These are phyloP conservation scores for Maudiozyma serrabonitensis DNA, from an alignment of 805 yeast genomes.

Conservation along the genomic window DNA sequence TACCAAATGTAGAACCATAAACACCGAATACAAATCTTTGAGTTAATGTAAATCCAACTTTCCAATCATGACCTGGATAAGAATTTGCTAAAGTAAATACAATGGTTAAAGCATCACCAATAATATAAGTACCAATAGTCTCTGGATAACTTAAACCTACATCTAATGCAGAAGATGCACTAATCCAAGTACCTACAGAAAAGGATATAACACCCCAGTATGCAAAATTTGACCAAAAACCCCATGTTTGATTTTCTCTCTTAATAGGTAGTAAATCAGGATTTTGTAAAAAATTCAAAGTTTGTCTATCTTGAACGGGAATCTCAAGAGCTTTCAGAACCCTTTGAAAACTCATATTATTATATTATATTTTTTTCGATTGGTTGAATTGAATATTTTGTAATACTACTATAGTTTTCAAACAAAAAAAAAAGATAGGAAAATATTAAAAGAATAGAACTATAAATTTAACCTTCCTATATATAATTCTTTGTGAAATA, in stretches of 20 bases:
- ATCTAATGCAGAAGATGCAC: slow-evolving; percentile 36
- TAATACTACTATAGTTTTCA: neutral
- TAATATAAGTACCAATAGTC: slow-evolving; percentile 35
- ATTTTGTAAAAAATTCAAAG: slow-evolving; percentile 26
- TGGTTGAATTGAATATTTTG: neutral
- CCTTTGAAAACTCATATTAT: neutral
- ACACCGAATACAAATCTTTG: slow-evolving; percentile 41
- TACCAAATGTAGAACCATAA: slow-evolving; percentile 35
- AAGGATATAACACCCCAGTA: slow-evolving; percentile 40
- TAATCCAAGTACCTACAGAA: slow-evolving; percentile 37
- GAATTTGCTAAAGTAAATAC: slow-evolving; percentile 38
- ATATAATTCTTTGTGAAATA: too few species aligned
- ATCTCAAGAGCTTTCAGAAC: slow-evolving; percentile 19
- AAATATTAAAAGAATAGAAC: too few species aligned
- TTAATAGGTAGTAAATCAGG: slow-evolving; percentile 29
- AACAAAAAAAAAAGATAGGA: neutral
- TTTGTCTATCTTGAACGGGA: slow-evolving; percentile 25
- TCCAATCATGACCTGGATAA: slow-evolving; percentile 40
- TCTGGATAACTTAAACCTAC: slow-evolving; percentile 39
- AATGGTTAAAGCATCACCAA: slow-evolving; percentile 40
- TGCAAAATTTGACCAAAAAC: slow-evolving; percentile 31
- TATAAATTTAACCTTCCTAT: too few species aligned
- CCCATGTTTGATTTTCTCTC: slow-evolving; percentile 29
- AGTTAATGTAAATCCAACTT: slow-evolving; percentile 38
- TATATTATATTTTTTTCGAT: neutral